Base-by-base conservation (phyloP, 2,329 filamentous ascomycete genomes). In the Capronia coronata region DNA sequence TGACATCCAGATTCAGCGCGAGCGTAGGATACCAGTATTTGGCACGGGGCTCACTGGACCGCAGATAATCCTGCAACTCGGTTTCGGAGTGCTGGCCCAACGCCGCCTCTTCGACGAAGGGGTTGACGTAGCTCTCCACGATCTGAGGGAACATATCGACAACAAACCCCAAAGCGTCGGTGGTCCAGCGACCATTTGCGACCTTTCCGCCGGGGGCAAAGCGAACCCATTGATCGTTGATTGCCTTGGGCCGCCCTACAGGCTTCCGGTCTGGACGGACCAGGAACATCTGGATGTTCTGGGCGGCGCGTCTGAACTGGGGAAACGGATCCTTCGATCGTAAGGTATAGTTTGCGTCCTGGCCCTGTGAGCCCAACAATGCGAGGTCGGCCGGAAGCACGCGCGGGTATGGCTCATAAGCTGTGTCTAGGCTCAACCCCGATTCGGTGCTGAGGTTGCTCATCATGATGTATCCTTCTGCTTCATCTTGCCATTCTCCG, bases 1-100 rank as follows among this genome's bases (percentile, higher is more conserved):
- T 93, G 32, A 89, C 71, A 55, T 94, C 87, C 18, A 94, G 61
- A 63, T 86, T 88, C 63, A 93, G 67, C 14, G 82, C 70, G 1
- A 94, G 66, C 0, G 87, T 94, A 0, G 86, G 86, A 63, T 87
- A 88, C 86, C 85, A 89, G 59, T 79, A 80, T 65, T 68, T 63
- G 56, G 54, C 56, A 25, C 46, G 44, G 0, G 49, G 44, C 29
- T 51, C 53, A 0, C 58, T 58, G 38, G 61, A 59, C 40, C 66
- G 58, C 6, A 64, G 47, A 11, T 62, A 56, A 25, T 63, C 50
- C 44, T 64, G 49, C 54, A 70, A 64, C 29, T 60, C 14, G 56
- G 58, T 23, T 51, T 56, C 43, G 58, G 50, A 45, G 62, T 62
- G 64, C 68, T 43, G 61, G 62, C 63, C 67, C 49, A 68, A 62